Evolutionary conservation across 441 rosid species (phyloP).

Genomic region (Breynia disticha): DNA sequence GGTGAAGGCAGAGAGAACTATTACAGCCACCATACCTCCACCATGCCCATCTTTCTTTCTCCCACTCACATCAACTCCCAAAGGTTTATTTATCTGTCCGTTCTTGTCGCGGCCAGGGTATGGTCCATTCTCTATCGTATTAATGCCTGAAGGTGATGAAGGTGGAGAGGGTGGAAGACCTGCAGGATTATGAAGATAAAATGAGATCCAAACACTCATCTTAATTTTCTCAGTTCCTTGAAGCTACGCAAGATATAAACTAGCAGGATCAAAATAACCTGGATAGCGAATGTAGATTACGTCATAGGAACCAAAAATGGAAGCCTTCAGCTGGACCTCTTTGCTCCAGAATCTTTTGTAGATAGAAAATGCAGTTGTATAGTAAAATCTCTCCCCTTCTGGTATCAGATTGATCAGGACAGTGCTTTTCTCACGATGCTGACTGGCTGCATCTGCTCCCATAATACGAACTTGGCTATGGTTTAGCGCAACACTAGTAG

Average conservation of each 20-base stretch:
- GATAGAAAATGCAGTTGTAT: slow-evolving; percentile 27
- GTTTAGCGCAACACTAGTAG: slow-evolving; percentile 34
- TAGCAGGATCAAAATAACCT: slow-evolving; percentile 24
- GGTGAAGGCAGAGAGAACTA: slow-evolving; percentile 39
- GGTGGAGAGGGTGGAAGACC: slow-evolving; percentile 74
- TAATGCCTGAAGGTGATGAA: slow-evolving; percentile 29
- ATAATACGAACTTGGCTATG: slow-evolving; percentile 51
- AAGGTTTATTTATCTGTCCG: slow-evolving; percentile 38
- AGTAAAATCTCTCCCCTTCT: slow-evolving; percentile 25
- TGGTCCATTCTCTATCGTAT: slow-evolving; percentile 30
- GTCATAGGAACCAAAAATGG: slow-evolving; percentile 51
- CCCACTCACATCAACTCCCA: slow-evolving; percentile 45
- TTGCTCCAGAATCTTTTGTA: slow-evolving; percentile 46
- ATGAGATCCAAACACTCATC: neutral
- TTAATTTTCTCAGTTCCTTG: too few relatives aligned
- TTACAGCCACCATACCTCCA: slow-evolving; percentile 33
- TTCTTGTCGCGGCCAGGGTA: slow-evolving; percentile 20
- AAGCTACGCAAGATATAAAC: neutral
- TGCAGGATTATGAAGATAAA: slow-evolving; percentile 11
- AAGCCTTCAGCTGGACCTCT: slow-evolving; percentile 29
- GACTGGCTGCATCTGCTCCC: slow-evolving; percentile 61
- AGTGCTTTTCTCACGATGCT: slow-evolving; percentile 43
- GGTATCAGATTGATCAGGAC: slow-evolving; percentile 57
- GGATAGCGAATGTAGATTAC: slow-evolving; percentile 51
- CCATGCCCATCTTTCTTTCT: slow-evolving; percentile 24